Percentiles rank a stretch among this genome's conserved stretches.
phyloP scores from a whole-genome alignment of 2,329 filamentous ascomycete genomes.

The Fusarium chuoi region DNA sequence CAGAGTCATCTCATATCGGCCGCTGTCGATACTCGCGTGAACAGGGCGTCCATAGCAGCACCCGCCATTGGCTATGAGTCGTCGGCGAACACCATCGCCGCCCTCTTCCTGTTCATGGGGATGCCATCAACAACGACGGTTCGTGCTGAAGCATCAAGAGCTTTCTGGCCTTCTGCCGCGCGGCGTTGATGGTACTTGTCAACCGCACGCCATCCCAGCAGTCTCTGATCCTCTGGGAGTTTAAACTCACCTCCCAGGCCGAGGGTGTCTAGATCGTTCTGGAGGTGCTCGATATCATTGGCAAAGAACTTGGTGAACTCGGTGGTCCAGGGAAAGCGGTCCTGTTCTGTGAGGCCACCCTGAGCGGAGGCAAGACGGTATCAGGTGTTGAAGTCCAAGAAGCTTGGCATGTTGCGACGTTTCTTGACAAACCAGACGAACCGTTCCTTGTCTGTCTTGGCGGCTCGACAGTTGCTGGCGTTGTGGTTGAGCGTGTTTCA shows the following conservation, averaged over 20 bases:
- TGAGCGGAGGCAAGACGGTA: not conserved
- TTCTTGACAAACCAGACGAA: not conserved
- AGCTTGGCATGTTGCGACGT: not conserved
- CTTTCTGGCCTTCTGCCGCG: not conserved
- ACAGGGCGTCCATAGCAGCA: accelerated
- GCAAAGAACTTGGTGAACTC: not conserved
- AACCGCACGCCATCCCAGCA: not conserved
- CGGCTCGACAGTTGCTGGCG: not conserved
- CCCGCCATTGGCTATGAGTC: not conserved
- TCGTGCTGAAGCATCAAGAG: not conserved
- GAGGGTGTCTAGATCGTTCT: not conserved
- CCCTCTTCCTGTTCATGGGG: not conserved
- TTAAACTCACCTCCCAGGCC: not conserved
- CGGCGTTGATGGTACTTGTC: not conserved
- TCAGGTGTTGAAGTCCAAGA: not conserved
- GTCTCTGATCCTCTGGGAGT: not conserved
- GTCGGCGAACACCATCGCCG: not conserved
- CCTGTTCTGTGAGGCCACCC: not conserved
- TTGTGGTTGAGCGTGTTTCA: not conserved
- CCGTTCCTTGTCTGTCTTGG: not conserved
- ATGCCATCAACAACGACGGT: not conserved
- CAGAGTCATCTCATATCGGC: not conserved
- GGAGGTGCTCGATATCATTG: not conserved
- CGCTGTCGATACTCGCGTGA: not conserved
- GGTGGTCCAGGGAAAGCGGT: not conserved